Evolutionary conservation across 2,329 filamentous ascomycete species (phyloP).

Genomic region (Beauveria brongniartii): DNA sequence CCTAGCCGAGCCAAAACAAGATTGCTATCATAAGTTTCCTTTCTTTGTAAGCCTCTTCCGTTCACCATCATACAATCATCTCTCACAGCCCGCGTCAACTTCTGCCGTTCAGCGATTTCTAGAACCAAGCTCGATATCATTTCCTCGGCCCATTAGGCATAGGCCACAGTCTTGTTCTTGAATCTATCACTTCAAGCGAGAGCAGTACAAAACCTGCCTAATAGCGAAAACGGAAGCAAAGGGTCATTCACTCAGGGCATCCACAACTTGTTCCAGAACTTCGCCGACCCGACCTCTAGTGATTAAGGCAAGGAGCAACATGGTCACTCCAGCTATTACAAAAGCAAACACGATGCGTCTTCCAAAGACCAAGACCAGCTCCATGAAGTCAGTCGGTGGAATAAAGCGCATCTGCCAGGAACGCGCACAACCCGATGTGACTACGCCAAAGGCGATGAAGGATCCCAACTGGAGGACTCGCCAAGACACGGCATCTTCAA

Average conservation of each 20-base stretch:
- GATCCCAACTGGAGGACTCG: conserved; percentile 29
- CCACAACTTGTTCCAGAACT: neutral
- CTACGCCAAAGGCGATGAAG: conserved; percentile 25
- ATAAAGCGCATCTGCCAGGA: neutral
- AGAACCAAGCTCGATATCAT: conserved; percentile 4
- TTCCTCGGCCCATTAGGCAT: neutral
- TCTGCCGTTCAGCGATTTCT: conserved; percentile 2
- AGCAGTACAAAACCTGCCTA: neutral
- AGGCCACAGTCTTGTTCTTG: neutral
- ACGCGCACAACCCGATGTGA: conserved; percentile 18
- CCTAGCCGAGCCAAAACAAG: neutral
- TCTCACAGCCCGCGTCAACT: neutral
- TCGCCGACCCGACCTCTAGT: neutral
- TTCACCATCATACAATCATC: neutral
- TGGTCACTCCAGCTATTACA: neutral
- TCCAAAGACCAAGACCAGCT: neutral
- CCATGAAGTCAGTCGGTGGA: neutral
- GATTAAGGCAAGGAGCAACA: neutral
- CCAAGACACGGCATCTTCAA: neutral
- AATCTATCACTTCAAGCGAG: neutral
- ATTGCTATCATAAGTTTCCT: neutral
- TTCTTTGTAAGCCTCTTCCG: neutral
- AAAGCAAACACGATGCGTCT: neutral
- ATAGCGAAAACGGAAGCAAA: neutral
- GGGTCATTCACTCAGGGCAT: neutral